Percentiles rank a stretch among this genome's conserved stretches.
These are phyloP conservation scores for Mycena latifolia DNA, from an alignment of 768 basidiomycete species.

Conservation along the genomic window DNA sequence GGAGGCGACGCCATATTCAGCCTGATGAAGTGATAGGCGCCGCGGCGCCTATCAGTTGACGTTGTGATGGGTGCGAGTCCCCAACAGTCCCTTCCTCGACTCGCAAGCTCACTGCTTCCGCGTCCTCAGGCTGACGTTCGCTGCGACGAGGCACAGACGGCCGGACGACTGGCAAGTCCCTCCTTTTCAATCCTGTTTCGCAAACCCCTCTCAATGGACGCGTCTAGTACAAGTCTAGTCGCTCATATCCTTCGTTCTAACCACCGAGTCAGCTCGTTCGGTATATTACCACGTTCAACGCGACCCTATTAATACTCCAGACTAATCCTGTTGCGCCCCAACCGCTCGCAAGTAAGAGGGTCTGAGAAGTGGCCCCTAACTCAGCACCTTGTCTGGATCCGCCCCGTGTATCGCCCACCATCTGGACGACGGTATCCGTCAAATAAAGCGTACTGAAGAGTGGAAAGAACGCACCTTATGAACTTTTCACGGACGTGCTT, in stretches of 20 bases:
- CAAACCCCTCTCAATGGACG: no score
- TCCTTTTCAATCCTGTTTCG: no score
- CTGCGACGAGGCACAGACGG: no score
- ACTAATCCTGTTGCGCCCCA: background rate
- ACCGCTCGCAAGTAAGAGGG: background rate
- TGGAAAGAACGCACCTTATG: constrained; percentile 13
- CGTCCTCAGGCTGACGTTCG: no score
- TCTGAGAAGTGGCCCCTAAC: background rate
- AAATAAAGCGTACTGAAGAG: background rate
- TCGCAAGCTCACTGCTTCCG: background rate
- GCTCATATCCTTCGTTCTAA: no score
- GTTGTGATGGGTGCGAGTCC: no score
- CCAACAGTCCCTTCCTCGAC: no score
- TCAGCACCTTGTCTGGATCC: constrained; percentile 23
- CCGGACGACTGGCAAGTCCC: no score
- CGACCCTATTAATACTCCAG: background rate
- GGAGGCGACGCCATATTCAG: background rate
- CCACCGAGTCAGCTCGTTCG: background rate
- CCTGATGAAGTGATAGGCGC: constrained; percentile 3
- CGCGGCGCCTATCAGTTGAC: background rate
- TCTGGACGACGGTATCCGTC: background rate
- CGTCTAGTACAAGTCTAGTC: no score
- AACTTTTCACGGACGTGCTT: constrained; percentile 28
- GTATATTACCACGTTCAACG: background rate
- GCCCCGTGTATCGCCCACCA: constrained; percentile 30